phyloP scores from a whole-genome alignment of 2,329 filamentous ascomycete genomes.

The Balansia obtecta region DNA sequence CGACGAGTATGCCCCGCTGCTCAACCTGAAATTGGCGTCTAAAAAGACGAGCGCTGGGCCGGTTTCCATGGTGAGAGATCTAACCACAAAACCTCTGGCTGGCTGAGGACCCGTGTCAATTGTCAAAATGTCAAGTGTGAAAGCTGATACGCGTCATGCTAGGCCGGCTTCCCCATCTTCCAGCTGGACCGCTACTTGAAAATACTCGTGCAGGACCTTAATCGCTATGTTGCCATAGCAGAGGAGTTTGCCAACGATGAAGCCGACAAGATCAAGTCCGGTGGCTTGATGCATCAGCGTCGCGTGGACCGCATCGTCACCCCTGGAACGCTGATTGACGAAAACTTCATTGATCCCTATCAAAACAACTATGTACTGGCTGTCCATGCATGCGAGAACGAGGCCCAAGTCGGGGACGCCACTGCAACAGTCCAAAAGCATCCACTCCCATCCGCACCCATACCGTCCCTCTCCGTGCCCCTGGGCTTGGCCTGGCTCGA shows the following conservation, averaged over 20 bases:
- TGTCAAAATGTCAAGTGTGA: conserved; percentile 5
- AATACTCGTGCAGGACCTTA: conserved; percentile 79
- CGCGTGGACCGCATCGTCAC: conserved; percentile 80
- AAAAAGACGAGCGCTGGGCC: conserved; percentile 69
- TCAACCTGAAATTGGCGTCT: conserved; percentile 76
- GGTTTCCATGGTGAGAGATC: conserved; percentile 63
- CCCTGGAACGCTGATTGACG: conserved; percentile 89
- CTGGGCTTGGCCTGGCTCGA: conserved; percentile 90
- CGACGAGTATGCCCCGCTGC: conserved; percentile 70
- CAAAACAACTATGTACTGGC: conserved; percentile 88
- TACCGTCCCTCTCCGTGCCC: conserved; percentile 12
- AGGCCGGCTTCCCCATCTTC: conserved; percentile 88
- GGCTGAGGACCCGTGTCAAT: neutral
- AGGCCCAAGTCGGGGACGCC: too few relatives aligned
- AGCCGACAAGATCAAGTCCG: conserved; percentile 57
- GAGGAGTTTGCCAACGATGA: conserved; percentile 78
- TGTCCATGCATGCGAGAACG: conserved; percentile 41
- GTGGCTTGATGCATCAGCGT: conserved; percentile 73
- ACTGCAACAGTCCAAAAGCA: neutral
- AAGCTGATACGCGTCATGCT: conserved; percentile 1
- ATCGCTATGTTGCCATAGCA: conserved; percentile 83
- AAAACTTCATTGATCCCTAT: conserved; percentile 91
- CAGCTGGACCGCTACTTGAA: conserved; percentile 91
- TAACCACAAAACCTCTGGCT: neutral
- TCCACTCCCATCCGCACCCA: conserved; percentile 5